Conservation (phyloP, 805 yeast genomes). For the Vanderwaltozyma verrucispora region DNA sequence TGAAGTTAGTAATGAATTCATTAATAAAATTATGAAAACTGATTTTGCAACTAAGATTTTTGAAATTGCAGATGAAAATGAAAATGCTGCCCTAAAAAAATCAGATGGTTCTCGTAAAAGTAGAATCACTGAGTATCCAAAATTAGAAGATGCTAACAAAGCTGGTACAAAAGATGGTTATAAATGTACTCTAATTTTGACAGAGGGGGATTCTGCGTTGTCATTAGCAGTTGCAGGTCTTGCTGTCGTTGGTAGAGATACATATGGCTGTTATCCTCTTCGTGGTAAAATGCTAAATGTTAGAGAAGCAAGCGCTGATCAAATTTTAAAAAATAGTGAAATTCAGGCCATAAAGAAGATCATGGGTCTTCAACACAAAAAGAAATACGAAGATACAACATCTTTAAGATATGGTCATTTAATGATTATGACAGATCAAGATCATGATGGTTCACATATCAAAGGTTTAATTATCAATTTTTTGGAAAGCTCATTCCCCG, state of each 20-base stretch:
- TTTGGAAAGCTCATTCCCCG: slow-evolving; percentile 89
- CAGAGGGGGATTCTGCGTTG: slow-evolving; percentile 96
- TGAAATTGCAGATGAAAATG: slow-evolving; percentile 80
- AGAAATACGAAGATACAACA: slow-evolving; percentile 60
- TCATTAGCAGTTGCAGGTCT: slow-evolving; percentile 88
- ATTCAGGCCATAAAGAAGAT: slow-evolving; percentile 92
- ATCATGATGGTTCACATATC: slow-evolving; percentile 98
- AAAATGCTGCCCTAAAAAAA: slow-evolving; percentile 75
- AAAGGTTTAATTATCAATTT: slow-evolving; percentile 92
- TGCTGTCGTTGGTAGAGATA: slow-evolving; percentile 90
- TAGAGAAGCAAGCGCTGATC: slow-evolving; percentile 95
- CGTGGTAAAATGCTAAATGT: slow-evolving; percentile 94
- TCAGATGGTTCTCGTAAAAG: slow-evolving; percentile 79
- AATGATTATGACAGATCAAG: slow-evolving; percentile 99
- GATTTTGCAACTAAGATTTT: slow-evolving; percentile 59
- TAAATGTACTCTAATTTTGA: slow-evolving; percentile 83
- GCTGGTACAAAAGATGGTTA: slow-evolving; percentile 93
- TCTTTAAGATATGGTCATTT: slow-evolving; percentile 88
- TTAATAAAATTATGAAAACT: slow-evolving; percentile 62
- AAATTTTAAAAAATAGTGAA: slow-evolving; percentile 84
- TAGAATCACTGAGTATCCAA: slow-evolving; percentile 80
- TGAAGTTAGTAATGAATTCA: slow-evolving; percentile 66
- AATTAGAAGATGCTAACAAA: slow-evolving; percentile 88
- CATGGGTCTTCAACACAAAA: slow-evolving; percentile 90
- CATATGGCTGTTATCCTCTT: slow-evolving; percentile 89